These are phyloP conservation scores for Chalara sp. DNA, from an alignment of 2,329 filamentous ascomycete species.

Conservation along the genomic window DNA sequence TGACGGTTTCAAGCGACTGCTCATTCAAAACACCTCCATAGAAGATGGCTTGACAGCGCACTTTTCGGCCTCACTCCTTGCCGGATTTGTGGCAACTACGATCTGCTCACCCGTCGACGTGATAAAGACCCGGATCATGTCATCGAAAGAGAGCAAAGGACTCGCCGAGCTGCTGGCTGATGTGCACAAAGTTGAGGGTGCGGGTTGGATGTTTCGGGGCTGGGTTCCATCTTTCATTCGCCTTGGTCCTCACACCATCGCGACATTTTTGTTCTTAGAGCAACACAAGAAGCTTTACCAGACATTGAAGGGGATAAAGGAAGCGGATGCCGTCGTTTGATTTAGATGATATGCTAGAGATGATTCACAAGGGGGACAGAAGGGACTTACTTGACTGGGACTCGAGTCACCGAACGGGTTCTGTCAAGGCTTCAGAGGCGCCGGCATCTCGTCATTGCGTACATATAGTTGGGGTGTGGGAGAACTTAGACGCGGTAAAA, in stretches of 20 bases:
- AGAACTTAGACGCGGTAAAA: too few relatives aligned
- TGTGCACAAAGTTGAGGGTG: constrained; percentile 64
- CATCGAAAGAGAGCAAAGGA: constrained; percentile 46
- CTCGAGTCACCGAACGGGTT: too few relatives aligned
- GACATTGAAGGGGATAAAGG: constrained; percentile 32
- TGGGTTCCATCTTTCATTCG: constrained; percentile 74
- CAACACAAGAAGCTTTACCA: constrained; percentile 76
- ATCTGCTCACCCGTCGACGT: constrained; percentile 83
- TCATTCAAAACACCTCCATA: constrained; percentile 61
- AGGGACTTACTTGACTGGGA: too few relatives aligned
- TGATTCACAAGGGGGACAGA: too few relatives aligned
- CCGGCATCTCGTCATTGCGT: too few relatives aligned
- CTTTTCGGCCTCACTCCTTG: constrained; percentile 70
- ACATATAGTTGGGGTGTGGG: too few relatives aligned
- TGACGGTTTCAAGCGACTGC: constrained; percentile 68
- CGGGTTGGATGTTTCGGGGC: constrained; percentile 82
- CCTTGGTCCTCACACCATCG: constrained; percentile 72
- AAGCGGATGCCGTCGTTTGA: constrained; percentile 9
- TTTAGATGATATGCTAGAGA: too few relatives aligned
- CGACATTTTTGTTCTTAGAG: constrained; percentile 81
- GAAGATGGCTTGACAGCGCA: constrained; percentile 68
- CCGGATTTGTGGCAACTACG: constrained; percentile 77
- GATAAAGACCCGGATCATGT: constrained; percentile 86
- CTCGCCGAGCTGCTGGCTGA: constrained; percentile 56
- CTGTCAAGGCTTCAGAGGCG: too few relatives aligned